Percentiles rank a stretch among this genome's conserved stretches.
These are phyloP conservation scores for Paraphaeosphaeria sporulosa DNA, from an alignment of 2,329 filamentous ascomycete species.

Conservation along the genomic window DNA sequence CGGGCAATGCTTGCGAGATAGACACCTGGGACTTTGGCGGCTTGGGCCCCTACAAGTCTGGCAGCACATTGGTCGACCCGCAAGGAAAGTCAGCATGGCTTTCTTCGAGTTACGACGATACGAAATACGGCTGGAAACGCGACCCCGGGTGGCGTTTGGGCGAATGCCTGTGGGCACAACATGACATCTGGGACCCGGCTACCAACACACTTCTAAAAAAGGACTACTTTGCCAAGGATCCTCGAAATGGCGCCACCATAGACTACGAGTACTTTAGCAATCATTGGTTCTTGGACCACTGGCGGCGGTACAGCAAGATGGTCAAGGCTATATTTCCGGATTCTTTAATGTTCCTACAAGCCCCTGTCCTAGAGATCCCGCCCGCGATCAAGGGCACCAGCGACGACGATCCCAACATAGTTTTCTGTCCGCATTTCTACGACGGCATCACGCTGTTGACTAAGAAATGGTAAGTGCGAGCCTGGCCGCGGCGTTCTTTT, in stretches of 20 bases:
- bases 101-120: slow-evolving; percentile 81
- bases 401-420: slow-evolving; percentile 89
- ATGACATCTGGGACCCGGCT: slow-evolving; percentile 89
- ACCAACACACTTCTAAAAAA: slow-evolving; percentile 80
- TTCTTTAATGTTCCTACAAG: slow-evolving; percentile 89
- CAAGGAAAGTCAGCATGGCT: slow-evolving; percentile 88
- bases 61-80: slow-evolving; percentile 82
- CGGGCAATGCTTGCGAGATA: slow-evolving; percentile 87
- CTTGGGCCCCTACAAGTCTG: slow-evolving; percentile 90
- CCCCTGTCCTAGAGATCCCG: slow-evolving; percentile 89
- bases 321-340: slow-evolving; percentile 80
- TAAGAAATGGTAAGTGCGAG: slow-evolving; percentile 77
- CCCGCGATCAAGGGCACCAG: slow-evolving; percentile 84
- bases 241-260: slow-evolving; percentile 74
- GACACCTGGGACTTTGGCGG: slow-evolving; percentile 93
- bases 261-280: slow-evolving; percentile 90
- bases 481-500: too few species aligned
- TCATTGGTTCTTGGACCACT: slow-evolving; percentile 88
- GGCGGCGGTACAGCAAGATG: slow-evolving; percentile 75
- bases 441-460: slow-evolving; percentile 96
- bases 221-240: slow-evolving; percentile 86
- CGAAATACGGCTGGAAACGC: slow-evolving; percentile 87
- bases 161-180: slow-evolving; percentile 96
- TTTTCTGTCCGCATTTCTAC: slow-evolving; percentile 95
- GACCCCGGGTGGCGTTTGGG: slow-evolving; percentile 89